Evolutionary conservation across 2,329 filamentous ascomycete species (phyloP).

Genomic region (Ophiostoma perfectum): DNA sequence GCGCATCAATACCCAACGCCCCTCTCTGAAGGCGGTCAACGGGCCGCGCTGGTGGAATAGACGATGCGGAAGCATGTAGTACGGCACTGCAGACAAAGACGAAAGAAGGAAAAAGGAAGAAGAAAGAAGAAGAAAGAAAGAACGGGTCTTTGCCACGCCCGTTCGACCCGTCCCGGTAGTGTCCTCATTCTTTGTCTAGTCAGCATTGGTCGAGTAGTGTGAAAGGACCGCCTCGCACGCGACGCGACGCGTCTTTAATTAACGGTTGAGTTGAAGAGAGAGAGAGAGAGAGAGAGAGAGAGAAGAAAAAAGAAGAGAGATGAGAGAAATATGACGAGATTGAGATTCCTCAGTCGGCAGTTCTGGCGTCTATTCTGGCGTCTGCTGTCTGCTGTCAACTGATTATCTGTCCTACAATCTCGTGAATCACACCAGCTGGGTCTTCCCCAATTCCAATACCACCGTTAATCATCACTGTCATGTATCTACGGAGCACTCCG

Average conservation of each 20-base stretch:
- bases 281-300: not conserved
- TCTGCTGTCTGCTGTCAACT: too few species aligned
- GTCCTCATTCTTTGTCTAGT: constrained; percentile 13
- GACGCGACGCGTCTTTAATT: constrained; percentile 1
- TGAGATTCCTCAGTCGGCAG: too few species aligned
- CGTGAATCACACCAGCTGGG: too few species aligned
- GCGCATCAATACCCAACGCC: constrained; percentile 5
- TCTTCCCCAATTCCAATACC: too few species aligned
- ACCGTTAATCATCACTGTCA: too few species aligned
- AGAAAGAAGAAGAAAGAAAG: not conserved
- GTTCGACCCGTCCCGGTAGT: constrained; percentile 2
- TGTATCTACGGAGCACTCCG: too few species aligned
- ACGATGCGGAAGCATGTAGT: too few species aligned
- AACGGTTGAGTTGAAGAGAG: not conserved
- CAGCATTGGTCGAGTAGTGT: not conserved
- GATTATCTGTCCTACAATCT: too few species aligned
- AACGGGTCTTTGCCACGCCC: constrained; percentile 5
- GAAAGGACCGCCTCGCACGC: not conserved
- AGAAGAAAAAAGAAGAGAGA: not conserved
- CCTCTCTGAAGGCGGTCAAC: constrained; percentile 1
- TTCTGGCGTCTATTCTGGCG: too few species aligned
- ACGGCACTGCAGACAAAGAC: too few species aligned
- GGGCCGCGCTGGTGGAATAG: not conserved
- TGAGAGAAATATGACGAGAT: not conserved
- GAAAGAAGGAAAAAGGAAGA: too few species aligned